phyloP scores from a whole-genome alignment of 1,139 yeast species.

The Yueomyces sp. region DNA sequence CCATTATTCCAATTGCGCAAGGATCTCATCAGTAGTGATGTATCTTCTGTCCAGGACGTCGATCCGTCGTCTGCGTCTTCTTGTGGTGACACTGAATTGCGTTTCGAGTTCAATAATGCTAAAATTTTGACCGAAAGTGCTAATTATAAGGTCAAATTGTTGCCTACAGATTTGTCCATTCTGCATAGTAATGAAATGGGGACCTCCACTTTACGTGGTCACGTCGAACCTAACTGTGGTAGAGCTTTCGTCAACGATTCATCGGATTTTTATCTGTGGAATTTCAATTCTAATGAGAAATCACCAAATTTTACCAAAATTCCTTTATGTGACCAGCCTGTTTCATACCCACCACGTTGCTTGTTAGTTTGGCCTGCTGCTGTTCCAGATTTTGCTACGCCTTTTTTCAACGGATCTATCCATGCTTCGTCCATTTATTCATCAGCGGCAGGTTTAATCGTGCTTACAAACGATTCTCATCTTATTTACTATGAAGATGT shows the following conservation, averaged over 20 bases:
- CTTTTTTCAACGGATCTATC: slow-evolving; percentile 40
- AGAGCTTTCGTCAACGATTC: slow-evolving; percentile 44
- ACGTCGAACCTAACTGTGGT: slow-evolving; percentile 41
- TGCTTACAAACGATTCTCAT: slow-evolving; percentile 32
- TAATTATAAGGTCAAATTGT: slow-evolving; percentile 15
- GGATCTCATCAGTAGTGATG: too few relatives aligned
- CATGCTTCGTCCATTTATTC: slow-evolving; percentile 35
- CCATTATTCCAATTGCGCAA: too few relatives aligned
- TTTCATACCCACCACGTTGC: slow-evolving; percentile 37
- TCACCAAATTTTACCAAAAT: slow-evolving; percentile 41
- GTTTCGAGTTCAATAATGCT: slow-evolving; percentile 1
- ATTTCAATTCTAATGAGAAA: slow-evolving; percentile 46
- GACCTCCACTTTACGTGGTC: slow-evolving; percentile 24
- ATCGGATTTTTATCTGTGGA: slow-evolving; percentile 54
- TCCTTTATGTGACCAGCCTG: slow-evolving; percentile 15
- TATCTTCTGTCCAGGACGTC: too few relatives aligned
- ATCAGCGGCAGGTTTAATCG: slow-evolving; percentile 39
- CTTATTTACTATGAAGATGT: slow-evolving; percentile 31
- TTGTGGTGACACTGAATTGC: neutral
- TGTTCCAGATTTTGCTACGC: slow-evolving; percentile 37
- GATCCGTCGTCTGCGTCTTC: too few relatives aligned
- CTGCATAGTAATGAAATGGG: slow-evolving; percentile 3
- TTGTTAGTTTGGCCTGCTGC: slow-evolving; percentile 55
- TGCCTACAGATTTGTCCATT: slow-evolving; percentile 10
- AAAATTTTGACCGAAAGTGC: slow-evolving; percentile 21